phyloP scores from a whole-genome alignment of 805 yeast genomes.

The Saccharomycopsis olivae region DNA sequence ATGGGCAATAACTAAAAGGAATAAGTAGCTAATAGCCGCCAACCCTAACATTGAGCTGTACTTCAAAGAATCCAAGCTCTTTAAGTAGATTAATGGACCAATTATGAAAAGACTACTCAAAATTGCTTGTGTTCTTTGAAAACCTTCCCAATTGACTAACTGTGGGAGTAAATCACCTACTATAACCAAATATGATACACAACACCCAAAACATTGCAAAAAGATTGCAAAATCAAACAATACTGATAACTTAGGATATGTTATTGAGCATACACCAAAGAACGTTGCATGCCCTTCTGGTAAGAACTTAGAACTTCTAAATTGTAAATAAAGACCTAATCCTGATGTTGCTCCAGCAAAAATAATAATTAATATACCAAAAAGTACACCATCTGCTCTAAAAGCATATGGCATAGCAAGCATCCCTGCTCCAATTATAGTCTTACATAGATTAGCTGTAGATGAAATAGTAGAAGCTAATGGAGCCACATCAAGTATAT shows the following conservation, averaged over 20 bases:
- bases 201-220: conserved; percentile 72
- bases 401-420: conserved; percentile 65
- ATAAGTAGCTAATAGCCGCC: conserved; percentile 52
- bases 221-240: conserved; percentile 69
- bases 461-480: conserved; percentile 49
- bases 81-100: conserved; percentile 53
- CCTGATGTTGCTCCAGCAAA: conserved; percentile 59
- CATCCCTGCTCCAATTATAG: conserved; percentile 75
- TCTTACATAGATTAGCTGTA: conserved; percentile 56
- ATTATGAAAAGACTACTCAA: conserved; percentile 39
- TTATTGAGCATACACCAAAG: conserved; percentile 57
- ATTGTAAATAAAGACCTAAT: conserved; percentile 56
- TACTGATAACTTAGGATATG: conserved; percentile 60
- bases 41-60: conserved; percentile 65
- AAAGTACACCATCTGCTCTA: conserved; percentile 38
- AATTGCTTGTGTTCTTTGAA: conserved; percentile 31
- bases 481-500: not conserved
- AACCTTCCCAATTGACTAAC: conserved; percentile 32
- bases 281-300: conserved; percentile 57
- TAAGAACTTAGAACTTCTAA: conserved; percentile 44
- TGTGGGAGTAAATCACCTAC: conserved; percentile 72
- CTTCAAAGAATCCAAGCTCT: conserved; percentile 55
- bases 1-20: conserved; percentile 43
- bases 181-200: conserved; percentile 57
- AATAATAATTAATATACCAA: conserved; percentile 45